phyloP scores from a whole-genome alignment of 1,284 basidiomycete species.

The Moniliophthora roreri region DNA sequence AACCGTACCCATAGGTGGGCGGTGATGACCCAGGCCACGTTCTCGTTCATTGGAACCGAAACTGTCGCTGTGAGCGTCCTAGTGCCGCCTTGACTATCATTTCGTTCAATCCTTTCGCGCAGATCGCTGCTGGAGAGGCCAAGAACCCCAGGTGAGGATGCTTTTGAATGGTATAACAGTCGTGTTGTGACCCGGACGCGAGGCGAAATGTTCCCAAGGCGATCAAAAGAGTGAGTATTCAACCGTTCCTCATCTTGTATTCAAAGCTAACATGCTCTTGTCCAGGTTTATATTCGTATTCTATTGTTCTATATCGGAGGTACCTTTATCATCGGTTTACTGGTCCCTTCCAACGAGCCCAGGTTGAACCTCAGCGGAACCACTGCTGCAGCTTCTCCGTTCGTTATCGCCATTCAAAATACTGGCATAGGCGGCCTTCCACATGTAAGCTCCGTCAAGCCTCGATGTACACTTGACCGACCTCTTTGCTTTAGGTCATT shows the following conservation, averaged over 20 bases:
- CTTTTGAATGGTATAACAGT: no score
- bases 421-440: slow-evolving; percentile 78
- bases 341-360: slow-evolving; percentile 68
- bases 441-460: slow-evolving; percentile 35
- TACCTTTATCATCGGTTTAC: slow-evolving; percentile 67
- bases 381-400: slow-evolving; percentile 70
- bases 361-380: slow-evolving; percentile 52
- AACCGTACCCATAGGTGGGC: slow-evolving; percentile 36
- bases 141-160: slow-evolving; percentile 52
- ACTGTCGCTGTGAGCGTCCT: slow-evolving; percentile 77
- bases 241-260: background rate
- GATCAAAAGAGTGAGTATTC: slow-evolving; percentile 48
- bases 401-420: slow-evolving; percentile 76
- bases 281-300: slow-evolving; percentile 72
- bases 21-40: slow-evolving; percentile 75
- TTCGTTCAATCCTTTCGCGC: background rate
- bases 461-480: background rate
- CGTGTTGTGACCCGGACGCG: no score
- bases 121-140: slow-evolving; percentile 81
- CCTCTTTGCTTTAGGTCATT: slow-evolving; percentile 60
- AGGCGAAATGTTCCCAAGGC: slow-evolving; percentile 62
- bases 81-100: background rate
- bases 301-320: slow-evolving; percentile 68
- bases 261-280: background rate
- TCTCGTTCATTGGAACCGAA: slow-evolving; percentile 84